Conservation (phyloP, 2,329 filamentous ascomycete species). For the Diaporthe vexans region DNA sequence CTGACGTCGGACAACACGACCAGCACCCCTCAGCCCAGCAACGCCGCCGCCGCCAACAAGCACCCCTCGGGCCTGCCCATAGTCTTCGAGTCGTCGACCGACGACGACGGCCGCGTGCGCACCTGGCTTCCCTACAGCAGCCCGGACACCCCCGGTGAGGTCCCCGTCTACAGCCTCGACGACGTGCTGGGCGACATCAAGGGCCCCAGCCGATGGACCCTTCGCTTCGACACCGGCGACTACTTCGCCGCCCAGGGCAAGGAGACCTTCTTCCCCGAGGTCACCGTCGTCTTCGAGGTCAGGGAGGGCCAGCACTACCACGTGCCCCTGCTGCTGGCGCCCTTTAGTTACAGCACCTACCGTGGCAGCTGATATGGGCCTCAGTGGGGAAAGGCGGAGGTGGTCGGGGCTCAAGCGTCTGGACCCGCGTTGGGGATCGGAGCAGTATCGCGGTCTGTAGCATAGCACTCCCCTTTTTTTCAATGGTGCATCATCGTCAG, state of each 20-base stretch:
- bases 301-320: constrained; percentile 78
- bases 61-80: constrained; percentile 54
- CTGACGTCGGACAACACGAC: constrained; percentile 53
- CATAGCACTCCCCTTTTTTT: background rate
- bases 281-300: constrained; percentile 67
- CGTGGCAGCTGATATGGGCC: constrained; percentile 73
- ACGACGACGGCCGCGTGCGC: constrained; percentile 81
- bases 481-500: background rate
- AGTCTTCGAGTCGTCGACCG: constrained; percentile 77
- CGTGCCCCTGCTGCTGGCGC: constrained; percentile 82
- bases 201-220: constrained; percentile 71
- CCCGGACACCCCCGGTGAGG: constrained; percentile 65
- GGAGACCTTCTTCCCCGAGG: constrained; percentile 72
- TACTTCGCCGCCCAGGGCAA: constrained; percentile 76
- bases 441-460: constrained; percentile 1
- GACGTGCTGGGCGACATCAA: constrained; percentile 64
- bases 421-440: background rate
- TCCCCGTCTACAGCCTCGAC: constrained; percentile 70
- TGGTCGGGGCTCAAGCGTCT: background rate
- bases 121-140: constrained; percentile 74
- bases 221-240: constrained; percentile 79
- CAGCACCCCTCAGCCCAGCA: constrained; percentile 47
- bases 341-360: constrained; percentile 87
- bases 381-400: background rate
- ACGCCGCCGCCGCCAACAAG: constrained; percentile 42